These are phyloP conservation scores for Kluyveromyces marxianus DNA, from an alignment of 1,139 yeast species.

Conservation along the genomic window DNA sequence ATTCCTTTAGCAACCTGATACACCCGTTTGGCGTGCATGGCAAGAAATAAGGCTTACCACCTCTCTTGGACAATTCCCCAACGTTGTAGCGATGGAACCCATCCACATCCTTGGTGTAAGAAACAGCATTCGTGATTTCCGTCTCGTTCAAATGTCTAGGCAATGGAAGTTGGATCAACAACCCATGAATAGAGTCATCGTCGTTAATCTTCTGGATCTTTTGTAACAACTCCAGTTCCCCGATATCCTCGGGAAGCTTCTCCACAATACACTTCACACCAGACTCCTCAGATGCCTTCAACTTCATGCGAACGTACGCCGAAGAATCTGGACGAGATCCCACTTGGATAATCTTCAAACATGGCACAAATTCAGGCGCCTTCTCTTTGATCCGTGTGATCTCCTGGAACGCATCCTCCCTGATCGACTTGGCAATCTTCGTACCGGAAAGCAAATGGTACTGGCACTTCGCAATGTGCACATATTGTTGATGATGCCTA, in stretches of 20 bases:
- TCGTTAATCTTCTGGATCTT: constrained; percentile 51
- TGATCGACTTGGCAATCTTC: constrained; percentile 31
- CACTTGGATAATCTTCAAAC: constrained; percentile 63
- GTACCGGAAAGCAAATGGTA: constrained; percentile 36
- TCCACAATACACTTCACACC: constrained; percentile 53
- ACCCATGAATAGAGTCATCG: constrained; percentile 60
- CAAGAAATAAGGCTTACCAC: constrained; percentile 60
- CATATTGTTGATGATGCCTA: not conserved
- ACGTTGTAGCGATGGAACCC: constrained; percentile 71
- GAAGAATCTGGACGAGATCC: constrained; percentile 73
- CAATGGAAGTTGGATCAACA: constrained; percentile 65
- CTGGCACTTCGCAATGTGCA: constrained; percentile 2
- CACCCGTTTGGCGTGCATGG: constrained; percentile 82
- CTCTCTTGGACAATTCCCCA: constrained; percentile 68
- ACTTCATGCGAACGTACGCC: constrained; percentile 67
- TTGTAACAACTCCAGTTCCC: constrained; percentile 49
- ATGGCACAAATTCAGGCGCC: constrained; percentile 52
- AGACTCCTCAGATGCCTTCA: constrained; percentile 64
- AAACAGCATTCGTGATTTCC: constrained; percentile 57
- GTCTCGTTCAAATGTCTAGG: constrained; percentile 68
- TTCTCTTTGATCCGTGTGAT: constrained; percentile 41
- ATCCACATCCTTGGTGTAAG: constrained; percentile 67
- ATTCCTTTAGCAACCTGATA: constrained; percentile 57
- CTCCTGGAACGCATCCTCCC: constrained; percentile 37
- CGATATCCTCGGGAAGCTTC: constrained; percentile 48